Percentiles rank a stretch among this genome's conserved stretches.
phyloP scores from a whole-genome alignment of 176 grass and related monocot genomes.

The Triticum monococcum region DNA sequence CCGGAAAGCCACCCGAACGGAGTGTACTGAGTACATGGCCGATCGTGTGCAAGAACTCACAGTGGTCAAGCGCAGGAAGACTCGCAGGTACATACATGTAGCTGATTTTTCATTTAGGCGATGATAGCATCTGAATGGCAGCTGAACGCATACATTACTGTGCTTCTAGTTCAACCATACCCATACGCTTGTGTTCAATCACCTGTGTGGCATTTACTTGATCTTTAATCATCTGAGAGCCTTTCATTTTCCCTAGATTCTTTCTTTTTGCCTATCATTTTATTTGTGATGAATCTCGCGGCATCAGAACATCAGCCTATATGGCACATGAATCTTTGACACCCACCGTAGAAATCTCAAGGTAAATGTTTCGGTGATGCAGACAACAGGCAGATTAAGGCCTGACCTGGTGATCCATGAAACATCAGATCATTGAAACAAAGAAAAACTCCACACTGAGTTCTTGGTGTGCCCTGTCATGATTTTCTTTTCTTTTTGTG shows the following conservation, averaged over 20 bases:
- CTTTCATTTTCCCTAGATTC: not conserved
- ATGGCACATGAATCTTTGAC: not conserved
- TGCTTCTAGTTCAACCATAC: not conserved
- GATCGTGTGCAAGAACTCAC: too few relatives aligned
- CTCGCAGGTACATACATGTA: not conserved
- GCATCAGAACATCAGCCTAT: not conserved
- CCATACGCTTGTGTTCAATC: not conserved
- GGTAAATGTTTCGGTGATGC: not conserved
- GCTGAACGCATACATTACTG: not conserved
- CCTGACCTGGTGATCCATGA: not conserved
- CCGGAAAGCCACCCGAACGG: slow-evolving; percentile 17
- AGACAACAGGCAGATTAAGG: not conserved
- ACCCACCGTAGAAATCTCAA: not conserved
- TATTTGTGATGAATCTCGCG: not conserved
- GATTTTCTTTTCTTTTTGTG: not conserved
- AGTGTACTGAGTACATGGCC: too few relatives aligned
- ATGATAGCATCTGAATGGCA: not conserved
- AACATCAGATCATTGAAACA: not conserved
- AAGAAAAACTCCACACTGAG: not conserved
- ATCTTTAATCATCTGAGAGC: not conserved
- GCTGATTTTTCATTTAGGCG: not conserved
- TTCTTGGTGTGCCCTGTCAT: not conserved
- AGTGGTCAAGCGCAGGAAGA: not conserved
- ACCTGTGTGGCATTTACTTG: not conserved
- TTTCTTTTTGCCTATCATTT: not conserved